Evolutionary conservation across 148 eudicot species (phyloP).

Genomic region (Dysphania ambrosioides): DNA sequence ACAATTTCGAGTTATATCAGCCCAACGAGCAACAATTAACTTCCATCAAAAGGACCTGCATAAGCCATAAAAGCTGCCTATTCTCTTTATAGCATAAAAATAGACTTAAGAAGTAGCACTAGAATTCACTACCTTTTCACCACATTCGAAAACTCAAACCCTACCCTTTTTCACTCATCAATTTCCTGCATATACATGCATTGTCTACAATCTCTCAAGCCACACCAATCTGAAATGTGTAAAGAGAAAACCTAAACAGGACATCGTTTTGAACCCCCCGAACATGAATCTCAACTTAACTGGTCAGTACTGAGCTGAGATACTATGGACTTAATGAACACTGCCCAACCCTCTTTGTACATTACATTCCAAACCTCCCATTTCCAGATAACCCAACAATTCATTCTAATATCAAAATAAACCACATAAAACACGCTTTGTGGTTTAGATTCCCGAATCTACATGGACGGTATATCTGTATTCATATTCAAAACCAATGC

Average conservation of each 20-base stretch:
- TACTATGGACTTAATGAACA: not conserved
- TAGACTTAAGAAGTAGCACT: not conserved
- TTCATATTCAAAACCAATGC: not conserved
- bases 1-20: not conserved
- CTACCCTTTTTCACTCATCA: not conserved
- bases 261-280: not conserved
- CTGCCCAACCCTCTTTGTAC: not conserved
- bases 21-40: not conserved
- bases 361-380: not conserved
- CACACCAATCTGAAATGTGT: not conserved
- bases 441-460: not conserved
- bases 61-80: not conserved
- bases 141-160: not conserved
- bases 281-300: not conserved
- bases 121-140: not conserved
- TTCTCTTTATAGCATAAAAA: not conserved
- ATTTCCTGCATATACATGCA: not conserved
- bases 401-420: not conserved
- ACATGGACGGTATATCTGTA: not conserved
- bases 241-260: not conserved
- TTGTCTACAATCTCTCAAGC: not conserved
- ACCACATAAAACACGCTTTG: not conserved
- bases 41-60: not conserved
- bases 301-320: not conserved
- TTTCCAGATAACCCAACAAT: not conserved